Percentiles rank a stretch among this genome's conserved stretches.
phyloP scores from a whole-genome alignment of 345 rosid genomes.

The Xanthoceras sorbifolium region DNA sequence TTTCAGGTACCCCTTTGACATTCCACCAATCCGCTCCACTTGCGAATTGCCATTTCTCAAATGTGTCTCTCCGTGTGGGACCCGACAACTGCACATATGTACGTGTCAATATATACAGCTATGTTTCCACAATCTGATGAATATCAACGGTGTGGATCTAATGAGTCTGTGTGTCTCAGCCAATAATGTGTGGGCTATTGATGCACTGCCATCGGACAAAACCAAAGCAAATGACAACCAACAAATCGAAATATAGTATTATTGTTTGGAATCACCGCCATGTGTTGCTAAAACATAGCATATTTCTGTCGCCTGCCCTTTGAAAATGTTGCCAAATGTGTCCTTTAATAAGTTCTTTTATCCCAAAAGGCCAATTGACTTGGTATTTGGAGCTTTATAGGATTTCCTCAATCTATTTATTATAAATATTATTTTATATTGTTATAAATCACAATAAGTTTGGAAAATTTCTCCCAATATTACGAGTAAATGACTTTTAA shows the following conservation, averaged over 20 bases:
- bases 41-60: background rate
- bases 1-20: background rate
- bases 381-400: too few relatives aligned
- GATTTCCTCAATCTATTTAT: too few relatives aligned
- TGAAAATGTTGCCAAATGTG: background rate
- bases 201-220: background rate
- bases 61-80: slow-evolving; percentile 14
- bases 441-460: too few relatives aligned
- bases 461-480: too few relatives aligned
- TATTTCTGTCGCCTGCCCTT: background rate
- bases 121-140: background rate
- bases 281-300: background rate
- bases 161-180: too few relatives aligned
- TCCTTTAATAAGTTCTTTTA: too few relatives aligned
- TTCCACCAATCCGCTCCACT: background rate
- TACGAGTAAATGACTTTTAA: too few relatives aligned
- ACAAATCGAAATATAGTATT: too few relatives aligned
- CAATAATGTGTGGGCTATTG: background rate
- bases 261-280: background rate
- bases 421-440: too few relatives aligned
- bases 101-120: background rate
- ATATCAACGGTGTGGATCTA: background rate
- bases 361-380: too few relatives aligned
- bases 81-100: background rate
- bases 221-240: background rate